Conservation (phyloP, 495 filamentous ascomycete genomes). For the Penicillium fimorum region DNA sequence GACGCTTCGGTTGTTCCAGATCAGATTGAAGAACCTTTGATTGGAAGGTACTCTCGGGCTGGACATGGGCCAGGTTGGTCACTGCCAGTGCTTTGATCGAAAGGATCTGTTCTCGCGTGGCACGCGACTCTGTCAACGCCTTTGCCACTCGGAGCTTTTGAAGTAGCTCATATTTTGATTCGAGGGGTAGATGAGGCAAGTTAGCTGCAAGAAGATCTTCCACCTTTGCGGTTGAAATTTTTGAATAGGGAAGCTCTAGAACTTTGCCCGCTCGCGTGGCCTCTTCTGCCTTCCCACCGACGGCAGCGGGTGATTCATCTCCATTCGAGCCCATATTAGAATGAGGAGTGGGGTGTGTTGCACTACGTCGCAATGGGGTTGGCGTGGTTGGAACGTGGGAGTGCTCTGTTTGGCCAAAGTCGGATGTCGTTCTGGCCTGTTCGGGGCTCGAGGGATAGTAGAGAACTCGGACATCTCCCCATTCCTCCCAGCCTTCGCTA, state of each 20-base stretch:
- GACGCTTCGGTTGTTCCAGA: conserved; percentile 81
- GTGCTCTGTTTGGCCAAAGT: conserved; percentile 28
- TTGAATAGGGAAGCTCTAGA: conserved; percentile 68
- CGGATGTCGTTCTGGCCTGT: conserved; percentile 28
- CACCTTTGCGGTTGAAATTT: conserved; percentile 57
- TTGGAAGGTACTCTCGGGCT: conserved; percentile 72
- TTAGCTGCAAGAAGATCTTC: conserved; percentile 67
- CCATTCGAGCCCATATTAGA: conserved; percentile 44
- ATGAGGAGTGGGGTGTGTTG: conserved; percentile 54
- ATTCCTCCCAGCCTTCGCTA: conserved; percentile 59
- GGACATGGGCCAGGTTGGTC: conserved; percentile 88
- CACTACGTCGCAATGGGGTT: conserved; percentile 49
- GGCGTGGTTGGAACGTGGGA: conserved; percentile 46
- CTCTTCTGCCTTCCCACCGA: conserved; percentile 38
- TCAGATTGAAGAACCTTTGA: conserved; percentile 85
- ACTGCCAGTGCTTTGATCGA: conserved; percentile 81
- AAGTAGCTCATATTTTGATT: conserved; percentile 81
- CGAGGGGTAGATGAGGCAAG: conserved; percentile 64
- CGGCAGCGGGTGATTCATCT: conserved; percentile 52
- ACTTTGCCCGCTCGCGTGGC: conserved; percentile 52
- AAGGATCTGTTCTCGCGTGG: conserved; percentile 71
- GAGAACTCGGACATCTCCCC: conserved; percentile 62
- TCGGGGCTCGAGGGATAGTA: conserved; percentile 57
- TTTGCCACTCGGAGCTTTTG: conserved; percentile 78
- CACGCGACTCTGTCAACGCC: conserved; percentile 62